phyloP scores from a whole-genome alignment of 768 basidiomycete species.

The Podaxis carcinomalis region DNA sequence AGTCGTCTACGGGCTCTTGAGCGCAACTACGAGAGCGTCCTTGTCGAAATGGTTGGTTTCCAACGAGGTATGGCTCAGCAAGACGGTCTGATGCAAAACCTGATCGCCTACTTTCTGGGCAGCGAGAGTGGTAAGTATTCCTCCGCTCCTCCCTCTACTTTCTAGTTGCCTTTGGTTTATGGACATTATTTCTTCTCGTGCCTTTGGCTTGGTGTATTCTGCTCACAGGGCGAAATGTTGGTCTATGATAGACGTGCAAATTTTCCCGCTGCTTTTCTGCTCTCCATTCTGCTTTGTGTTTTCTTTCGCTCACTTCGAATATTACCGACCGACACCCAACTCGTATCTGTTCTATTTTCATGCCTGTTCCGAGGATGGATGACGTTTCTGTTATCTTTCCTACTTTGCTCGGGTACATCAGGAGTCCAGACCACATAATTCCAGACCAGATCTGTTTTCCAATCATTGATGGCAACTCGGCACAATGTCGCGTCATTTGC shows the following conservation, averaged over 20 bases:
- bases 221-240: not conserved
- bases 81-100: slow-evolving; percentile 76
- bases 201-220: not conserved
- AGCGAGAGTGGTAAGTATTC: slow-evolving; percentile 46
- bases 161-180: slow-evolving; percentile 2
- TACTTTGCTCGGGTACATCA: not conserved
- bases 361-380: not conserved
- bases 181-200: not conserved
- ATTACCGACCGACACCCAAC: not conserved
- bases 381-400: not conserved
- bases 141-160: not conserved
- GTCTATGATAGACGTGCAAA: not conserved
- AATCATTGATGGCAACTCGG: slow-evolving; percentile 2
- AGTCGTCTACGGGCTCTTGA: slow-evolving; percentile 32
- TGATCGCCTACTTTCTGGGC: slow-evolving; percentile 79
- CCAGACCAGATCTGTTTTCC: not conserved
- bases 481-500: not conserved
- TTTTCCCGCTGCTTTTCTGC: not conserved
- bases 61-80: slow-evolving; percentile 61
- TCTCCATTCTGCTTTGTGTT: not conserved
- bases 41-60: slow-evolving; percentile 33
- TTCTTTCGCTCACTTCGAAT: not conserved
- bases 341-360: not conserved
- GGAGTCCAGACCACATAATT: slow-evolving; percentile 5
- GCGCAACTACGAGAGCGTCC: slow-evolving; percentile 32